Evolutionary conservation across 305 asterid genomes (phyloP), one percentile per base, ranked within the genome.

Genomic region (Fraxinus latifolia): DNA sequence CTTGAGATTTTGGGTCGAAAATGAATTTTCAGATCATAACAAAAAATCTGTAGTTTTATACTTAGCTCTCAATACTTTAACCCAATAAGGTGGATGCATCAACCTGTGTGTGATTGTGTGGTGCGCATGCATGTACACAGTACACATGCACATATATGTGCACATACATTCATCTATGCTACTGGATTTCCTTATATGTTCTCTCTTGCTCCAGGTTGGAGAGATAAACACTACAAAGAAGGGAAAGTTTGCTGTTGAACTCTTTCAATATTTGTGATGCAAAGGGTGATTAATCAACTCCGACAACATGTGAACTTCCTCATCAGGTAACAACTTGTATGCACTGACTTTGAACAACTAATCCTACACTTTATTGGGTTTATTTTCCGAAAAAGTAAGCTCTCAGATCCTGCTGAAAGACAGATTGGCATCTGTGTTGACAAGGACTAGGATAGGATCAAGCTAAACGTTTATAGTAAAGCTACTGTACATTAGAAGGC

Each of bases 171-270:
- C 70, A 60, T 60, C 15, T 6, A 58, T 73, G 78, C 33, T 39
- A 36, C 4, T 68, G 58, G 17, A n/a, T 25, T 25, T 72, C n/a
- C 25, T 67, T 67, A 42, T 77, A 74, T 77, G 53, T 42, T 55
- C 73, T 74, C 37, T 23, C 23, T 14, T 53, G 29, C 68, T 21
- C 1, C 89, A 93, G 99, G 86, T 95, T 23, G 98, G 97, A 80
- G 95, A 94, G 83, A 94, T 93, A 83, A 90, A 82, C 86, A 60
- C 90, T 27, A 94, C 98, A 17, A 91, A 84, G 83, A 95, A 91
- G 86, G 97, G 98, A 25, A 95, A 94, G 88, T 95, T 90, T 25
- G 88, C 89, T 5, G 95, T 94, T 62, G 97, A 95, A 86, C 93
- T 94, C 88, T 87, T 94, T 71, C 93, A 87, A 44, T 95, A 88